phyloP scores from a whole-genome alignment of 176 grass and related monocot genomes.

The Carex littledalei region DNA sequence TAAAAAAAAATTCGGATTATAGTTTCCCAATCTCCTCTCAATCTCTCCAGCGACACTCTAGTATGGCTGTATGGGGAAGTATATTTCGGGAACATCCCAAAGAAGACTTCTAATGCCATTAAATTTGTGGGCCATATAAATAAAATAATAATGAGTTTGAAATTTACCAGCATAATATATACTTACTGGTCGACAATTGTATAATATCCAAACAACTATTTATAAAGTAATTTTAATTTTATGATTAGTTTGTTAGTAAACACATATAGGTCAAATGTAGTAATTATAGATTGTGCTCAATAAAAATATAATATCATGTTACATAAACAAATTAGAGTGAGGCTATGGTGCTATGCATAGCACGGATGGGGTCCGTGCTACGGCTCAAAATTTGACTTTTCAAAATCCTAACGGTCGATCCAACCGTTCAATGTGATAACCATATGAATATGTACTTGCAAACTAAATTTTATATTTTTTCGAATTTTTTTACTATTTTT shows the following conservation, averaged over 20 bases:
- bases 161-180: background rate
- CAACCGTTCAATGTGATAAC: too few species aligned
- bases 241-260: background rate
- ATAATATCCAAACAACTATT: background rate
- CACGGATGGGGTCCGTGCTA: too few species aligned
- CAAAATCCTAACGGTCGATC: too few species aligned
- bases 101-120: constrained; percentile 9
- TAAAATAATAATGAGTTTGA: background rate
- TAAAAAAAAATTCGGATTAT: background rate
- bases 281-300: background rate
- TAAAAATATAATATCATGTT: background rate
- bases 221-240: background rate
- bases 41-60: constrained; percentile 30
- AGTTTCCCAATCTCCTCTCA: constrained; percentile 32
- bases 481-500: too few species aligned
- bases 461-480: too few species aligned
- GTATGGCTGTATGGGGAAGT: constrained; percentile 24
- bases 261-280: too few species aligned
- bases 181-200: background rate
- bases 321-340: background rate
- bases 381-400: too few species aligned
- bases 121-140: background rate
- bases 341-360: too few species aligned
- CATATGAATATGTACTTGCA: too few species aligned
- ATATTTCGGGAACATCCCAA: background rate